Conservation (phyloP, 257 asterid genomes). For the Nemophila menziesii region DNA sequence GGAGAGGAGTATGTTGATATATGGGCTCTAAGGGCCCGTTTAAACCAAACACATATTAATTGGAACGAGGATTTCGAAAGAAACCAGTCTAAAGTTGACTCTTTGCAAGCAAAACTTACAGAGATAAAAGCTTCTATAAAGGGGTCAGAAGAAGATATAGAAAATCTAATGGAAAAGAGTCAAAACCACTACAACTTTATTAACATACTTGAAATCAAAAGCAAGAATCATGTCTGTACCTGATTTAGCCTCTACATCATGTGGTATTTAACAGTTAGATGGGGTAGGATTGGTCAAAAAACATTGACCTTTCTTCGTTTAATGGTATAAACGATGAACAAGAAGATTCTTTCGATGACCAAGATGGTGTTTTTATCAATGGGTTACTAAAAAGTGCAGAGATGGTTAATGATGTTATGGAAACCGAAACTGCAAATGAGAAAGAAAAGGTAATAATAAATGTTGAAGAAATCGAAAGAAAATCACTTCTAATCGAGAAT, state of each 20-base stretch:
- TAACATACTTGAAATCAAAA: slow-evolving; percentile 77
- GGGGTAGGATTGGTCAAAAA: slow-evolving; percentile 63
- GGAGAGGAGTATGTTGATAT: slow-evolving; percentile 35
- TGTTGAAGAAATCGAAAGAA: slow-evolving; percentile 58
- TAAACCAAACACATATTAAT: slow-evolving; percentile 29
- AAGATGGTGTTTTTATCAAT: slow-evolving; percentile 49
- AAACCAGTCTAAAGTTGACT: slow-evolving; percentile 54
- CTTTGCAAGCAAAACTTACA: slow-evolving; percentile 53
- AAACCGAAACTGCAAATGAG: slow-evolving; percentile 68
- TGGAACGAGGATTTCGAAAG: slow-evolving; percentile 73
- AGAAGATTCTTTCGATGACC: slow-evolving; percentile 47
- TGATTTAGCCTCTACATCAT: slow-evolving; percentile 53
- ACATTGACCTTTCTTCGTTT: slow-evolving; percentile 44
- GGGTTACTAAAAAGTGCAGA: slow-evolving; percentile 62
- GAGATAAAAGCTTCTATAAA: slow-evolving; percentile 46
- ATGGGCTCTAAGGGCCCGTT: slow-evolving; percentile 29
- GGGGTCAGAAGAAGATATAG: slow-evolving; percentile 54
- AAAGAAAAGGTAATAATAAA: slow-evolving; percentile 66
- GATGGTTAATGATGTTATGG: slow-evolving; percentile 85
- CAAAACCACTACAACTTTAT: slow-evolving; percentile 57
- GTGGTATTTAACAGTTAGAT: slow-evolving; percentile 68
- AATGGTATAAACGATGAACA: slow-evolving; percentile 42
- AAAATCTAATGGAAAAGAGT: slow-evolving; percentile 79
- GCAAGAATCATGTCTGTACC: slow-evolving; percentile 74
- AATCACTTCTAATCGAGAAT: slow-evolving; percentile 57